Conservation (phyloP, 2,329 filamentous ascomycete species). For the Fusarium mexicanum region DNA sequence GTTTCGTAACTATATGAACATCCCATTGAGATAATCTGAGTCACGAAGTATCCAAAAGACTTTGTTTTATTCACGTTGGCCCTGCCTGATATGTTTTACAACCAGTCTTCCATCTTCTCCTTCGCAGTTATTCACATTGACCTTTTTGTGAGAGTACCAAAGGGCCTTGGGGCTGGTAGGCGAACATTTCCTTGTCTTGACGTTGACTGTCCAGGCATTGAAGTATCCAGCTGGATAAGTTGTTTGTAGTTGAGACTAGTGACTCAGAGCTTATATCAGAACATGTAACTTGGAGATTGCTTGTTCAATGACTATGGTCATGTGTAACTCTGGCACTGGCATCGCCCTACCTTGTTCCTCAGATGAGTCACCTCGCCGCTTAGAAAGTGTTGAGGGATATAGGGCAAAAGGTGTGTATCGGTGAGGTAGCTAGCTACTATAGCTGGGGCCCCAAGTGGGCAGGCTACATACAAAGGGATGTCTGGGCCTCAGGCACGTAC, state of each 20-base stretch:
- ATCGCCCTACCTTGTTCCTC: background rate
- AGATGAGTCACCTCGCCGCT: background rate
- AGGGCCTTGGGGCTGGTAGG: background rate
- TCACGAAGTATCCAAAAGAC: background rate
- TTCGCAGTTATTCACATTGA: background rate
- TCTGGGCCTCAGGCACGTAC: too few relatives aligned
- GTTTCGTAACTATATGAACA: background rate
- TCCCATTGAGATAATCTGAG: background rate
- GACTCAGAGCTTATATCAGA: background rate
- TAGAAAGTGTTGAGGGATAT: too few relatives aligned
- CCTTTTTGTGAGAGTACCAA: background rate
- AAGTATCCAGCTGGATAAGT: background rate
- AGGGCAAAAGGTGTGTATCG: too few relatives aligned
- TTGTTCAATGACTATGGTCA: background rate
- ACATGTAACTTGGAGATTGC: background rate
- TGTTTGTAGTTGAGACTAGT: background rate
- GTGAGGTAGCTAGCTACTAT: too few relatives aligned
- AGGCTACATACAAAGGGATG: too few relatives aligned
- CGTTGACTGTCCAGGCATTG: background rate
- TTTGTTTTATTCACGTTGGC: background rate
- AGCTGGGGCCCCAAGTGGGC: too few relatives aligned
- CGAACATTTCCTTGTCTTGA: background rate
- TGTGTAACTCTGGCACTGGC: background rate
- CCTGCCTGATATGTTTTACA: accelerated
- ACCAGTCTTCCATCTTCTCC: background rate